These are phyloP conservation scores for Chimonanthus salicifolius DNA, from an alignment of 164 flowering plant species.

Conservation along the genomic window DNA sequence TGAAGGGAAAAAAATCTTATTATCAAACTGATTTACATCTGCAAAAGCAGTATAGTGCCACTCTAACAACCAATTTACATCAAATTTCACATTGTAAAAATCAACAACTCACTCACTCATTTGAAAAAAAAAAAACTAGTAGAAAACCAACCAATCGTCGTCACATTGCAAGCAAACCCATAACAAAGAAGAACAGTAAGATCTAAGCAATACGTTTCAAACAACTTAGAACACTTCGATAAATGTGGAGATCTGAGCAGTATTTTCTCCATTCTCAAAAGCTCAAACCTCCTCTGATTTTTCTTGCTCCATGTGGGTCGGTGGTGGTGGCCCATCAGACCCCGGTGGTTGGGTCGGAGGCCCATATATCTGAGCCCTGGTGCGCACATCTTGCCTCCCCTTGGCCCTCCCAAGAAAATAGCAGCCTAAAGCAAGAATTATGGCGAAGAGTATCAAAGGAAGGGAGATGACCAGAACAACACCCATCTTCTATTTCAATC, in stretches of 20 bases:
- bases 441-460: slow-evolving; percentile 45
- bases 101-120: neutral
- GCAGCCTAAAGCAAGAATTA: slow-evolving; percentile 61
- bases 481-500: slow-evolving; percentile 34
- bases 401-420: slow-evolving; percentile 49
- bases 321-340: slow-evolving; percentile 9
- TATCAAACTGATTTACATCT: neutral
- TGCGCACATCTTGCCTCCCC: slow-evolving; percentile 43
- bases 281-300: neutral
- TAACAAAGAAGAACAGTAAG: no score
- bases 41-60: neutral
- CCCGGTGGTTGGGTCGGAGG: slow-evolving; percentile 46
- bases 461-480: slow-evolving; percentile 63
- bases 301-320: neutral
- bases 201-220: neutral
- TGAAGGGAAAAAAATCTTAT: no score
- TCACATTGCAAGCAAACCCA: neutral
- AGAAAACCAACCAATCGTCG: neutral
- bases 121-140: neutral
- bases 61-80: neutral
- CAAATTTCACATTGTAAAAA: neutral
- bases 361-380: slow-evolving; percentile 40
- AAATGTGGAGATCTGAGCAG: neutral
- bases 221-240: neutral
- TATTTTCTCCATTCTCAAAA: neutral